A percentile compares a stretch with the other conserved stretches of the same genome.
Conservation (phyloP, 2,329 filamentous ascomycete species). For the Fusarium virguliforme region DNA sequence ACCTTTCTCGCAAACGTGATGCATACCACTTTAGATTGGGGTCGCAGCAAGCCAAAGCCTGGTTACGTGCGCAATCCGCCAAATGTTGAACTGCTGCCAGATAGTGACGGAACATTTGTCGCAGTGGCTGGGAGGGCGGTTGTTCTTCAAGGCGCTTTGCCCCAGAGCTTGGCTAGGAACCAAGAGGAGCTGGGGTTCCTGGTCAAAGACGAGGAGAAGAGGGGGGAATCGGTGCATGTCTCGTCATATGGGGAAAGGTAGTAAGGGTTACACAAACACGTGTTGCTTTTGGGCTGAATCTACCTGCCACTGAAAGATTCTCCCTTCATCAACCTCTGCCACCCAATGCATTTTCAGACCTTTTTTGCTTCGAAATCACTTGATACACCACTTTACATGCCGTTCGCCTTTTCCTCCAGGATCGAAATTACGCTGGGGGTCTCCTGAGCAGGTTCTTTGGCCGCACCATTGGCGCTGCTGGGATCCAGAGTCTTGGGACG, state of each 20-base stretch:
- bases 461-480: neutral
- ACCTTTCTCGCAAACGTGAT: conserved; percentile 33
- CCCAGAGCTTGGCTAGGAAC: no score
- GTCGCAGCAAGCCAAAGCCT: conserved; percentile 1
- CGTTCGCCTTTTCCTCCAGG: conserved; percentile 39
- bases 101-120: neutral
- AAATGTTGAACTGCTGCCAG: neutral
- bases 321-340: neutral
- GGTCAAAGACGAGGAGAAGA: no score
- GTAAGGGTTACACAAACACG: neutral
- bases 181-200: no score
- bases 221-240: no score
- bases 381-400: conserved; percentile 22
- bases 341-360: neutral
- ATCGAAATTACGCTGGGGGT: conserved; percentile 29
- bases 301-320: conserved; percentile 2
- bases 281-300: conserved; percentile 7
- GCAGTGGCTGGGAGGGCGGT: neutral
- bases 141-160: neutral
- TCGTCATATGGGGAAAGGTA: no score
- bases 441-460: conserved; percentile 16
- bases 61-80: conserved; percentile 31
- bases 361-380: neutral
- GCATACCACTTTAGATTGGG: conserved; percentile 18
- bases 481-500: neutral